These are phyloP conservation scores for Aspergillus avenaceus DNA, from an alignment of 495 filamentous ascomycete species.

Conservation along the genomic window DNA sequence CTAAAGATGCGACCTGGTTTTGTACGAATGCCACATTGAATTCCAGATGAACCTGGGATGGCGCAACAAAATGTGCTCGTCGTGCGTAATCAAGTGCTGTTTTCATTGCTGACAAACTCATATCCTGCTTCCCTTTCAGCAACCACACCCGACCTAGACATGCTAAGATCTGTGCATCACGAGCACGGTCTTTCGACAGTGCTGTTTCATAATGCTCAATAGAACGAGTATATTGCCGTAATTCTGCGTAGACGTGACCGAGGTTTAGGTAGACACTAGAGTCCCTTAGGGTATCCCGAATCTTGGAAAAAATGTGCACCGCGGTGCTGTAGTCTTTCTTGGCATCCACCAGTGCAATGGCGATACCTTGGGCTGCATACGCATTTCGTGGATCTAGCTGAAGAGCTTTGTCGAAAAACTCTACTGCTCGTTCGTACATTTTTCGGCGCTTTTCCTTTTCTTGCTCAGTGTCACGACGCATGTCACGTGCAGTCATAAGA, in stretches of 20 bases:
- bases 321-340: slow-evolving; percentile 78
- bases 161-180: slow-evolving; percentile 77
- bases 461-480: slow-evolving; percentile 81
- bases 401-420: slow-evolving; percentile 97
- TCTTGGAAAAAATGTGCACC: slow-evolving; percentile 79
- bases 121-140: slow-evolving; percentile 77
- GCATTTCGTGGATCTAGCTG: slow-evolving; percentile 91
- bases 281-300: slow-evolving; percentile 84
- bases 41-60: slow-evolving; percentile 82
- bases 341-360: slow-evolving; percentile 89
- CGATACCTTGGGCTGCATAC: slow-evolving; percentile 92
- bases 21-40: slow-evolving; percentile 99
- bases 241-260: slow-evolving; percentile 85
- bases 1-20: slow-evolving; percentile 79
- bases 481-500: slow-evolving; percentile 80
- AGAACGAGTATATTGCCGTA: slow-evolving; percentile 81
- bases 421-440: slow-evolving; percentile 84
- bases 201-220: slow-evolving; percentile 94
- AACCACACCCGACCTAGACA: slow-evolving; percentile 96
- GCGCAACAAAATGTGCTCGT: slow-evolving; percentile 72
- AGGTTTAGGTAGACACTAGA: slow-evolving; percentile 84
- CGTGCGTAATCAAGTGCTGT: slow-evolving; percentile 82
- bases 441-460: slow-evolving; percentile 87
- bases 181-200: slow-evolving; percentile 70
- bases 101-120: slow-evolving; percentile 74